Evolutionary conservation across 306 rosid genomes (phyloP), one percentile per base, ranked within the genome.

Genomic region (Bauhinia variegata): DNA sequence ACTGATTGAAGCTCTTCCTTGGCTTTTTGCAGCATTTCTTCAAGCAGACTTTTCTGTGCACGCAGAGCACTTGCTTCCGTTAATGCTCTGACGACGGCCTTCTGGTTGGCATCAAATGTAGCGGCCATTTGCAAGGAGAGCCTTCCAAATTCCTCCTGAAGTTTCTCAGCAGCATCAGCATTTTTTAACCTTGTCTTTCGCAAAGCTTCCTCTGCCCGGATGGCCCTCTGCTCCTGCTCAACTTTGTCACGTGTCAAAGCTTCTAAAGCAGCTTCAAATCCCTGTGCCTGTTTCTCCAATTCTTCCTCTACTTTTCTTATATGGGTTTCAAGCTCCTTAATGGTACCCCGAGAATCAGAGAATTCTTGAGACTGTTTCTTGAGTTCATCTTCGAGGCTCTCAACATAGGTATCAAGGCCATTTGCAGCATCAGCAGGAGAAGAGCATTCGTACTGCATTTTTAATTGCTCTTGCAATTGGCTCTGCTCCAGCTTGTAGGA

Each of bases 211-310:
- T 91, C 97, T 1, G 97, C 97, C 75, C 72, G 85, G 75, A 95
- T 86, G 63, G 97, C 95, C 83, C 89, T 85, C 62, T 88, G 85
- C 87, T 88, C 97, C 82, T 88, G 97, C 82, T 91, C 84, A 72
- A 95, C 78, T 76, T 88, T 95, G 62, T 82, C 85, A 17, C 64
- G 62, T 10, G 86, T 78, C 66, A 88, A 47, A 39, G 83, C 81
- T 77, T 88, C 92, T 43, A 95, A 79, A 74, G 91, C 97, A 55
- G 86, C 86, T 82, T 82, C 88, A 74, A 85, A 91, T 57, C 66
- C 84, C 39, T 77, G 82, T 54, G 83, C 76, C 74, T 83, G 95
- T 76, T 93, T 81, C 78, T 86, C 84, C 75, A 89, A 56, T 70
- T 89, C 95, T 50, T 78, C 95, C 72, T 93, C 96, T 76, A 89